Percentiles rank a stretch among this genome's conserved stretches.
phyloP scores from a whole-genome alignment of 768 basidiomycete genomes.

The Kondoa malvinella region DNA sequence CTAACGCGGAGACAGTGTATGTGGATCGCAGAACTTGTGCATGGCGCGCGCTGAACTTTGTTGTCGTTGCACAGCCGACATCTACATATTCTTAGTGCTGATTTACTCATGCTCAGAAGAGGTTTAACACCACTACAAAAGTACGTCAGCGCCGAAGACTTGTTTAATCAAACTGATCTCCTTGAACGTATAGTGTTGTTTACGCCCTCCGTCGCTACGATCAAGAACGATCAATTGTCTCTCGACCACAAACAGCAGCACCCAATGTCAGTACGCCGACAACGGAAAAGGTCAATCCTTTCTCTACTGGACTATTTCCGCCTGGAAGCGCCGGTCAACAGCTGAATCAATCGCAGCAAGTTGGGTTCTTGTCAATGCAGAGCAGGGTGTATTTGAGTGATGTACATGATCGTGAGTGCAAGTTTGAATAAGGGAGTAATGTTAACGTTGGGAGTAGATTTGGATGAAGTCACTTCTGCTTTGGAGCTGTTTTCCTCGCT shows the following conservation, averaged over 20 bases:
- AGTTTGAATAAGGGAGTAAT: neutral
- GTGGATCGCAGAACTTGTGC: too few species aligned
- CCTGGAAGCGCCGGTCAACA: neutral
- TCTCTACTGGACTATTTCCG: neutral
- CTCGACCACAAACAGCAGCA: neutral
- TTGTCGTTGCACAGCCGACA: neutral
- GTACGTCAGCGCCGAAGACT: neutral
- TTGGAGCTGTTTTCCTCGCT: neutral
- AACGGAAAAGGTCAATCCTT: neutral
- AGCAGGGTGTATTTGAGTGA: neutral
- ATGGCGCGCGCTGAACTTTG: too few species aligned
- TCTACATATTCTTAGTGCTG: neutral
- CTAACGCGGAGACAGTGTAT: neutral
- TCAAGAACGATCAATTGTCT: neutral
- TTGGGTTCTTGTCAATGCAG: neutral
- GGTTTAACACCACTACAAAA: neutral
- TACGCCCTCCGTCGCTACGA: neutral
- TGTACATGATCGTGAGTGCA: neutral
- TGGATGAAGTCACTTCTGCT: neutral
- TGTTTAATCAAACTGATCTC: too few species aligned
- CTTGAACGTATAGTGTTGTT: neutral
- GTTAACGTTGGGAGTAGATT: neutral
- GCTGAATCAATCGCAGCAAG: too few species aligned
- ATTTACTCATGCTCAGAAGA: neutral
- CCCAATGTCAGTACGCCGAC: neutral